A percentile compares a stretch with the other conserved stretches of the same genome.
Evolutionary conservation across 1,139 yeast genomes (phyloP).

Genomic region (Geotrichum macrosporum): DNA sequence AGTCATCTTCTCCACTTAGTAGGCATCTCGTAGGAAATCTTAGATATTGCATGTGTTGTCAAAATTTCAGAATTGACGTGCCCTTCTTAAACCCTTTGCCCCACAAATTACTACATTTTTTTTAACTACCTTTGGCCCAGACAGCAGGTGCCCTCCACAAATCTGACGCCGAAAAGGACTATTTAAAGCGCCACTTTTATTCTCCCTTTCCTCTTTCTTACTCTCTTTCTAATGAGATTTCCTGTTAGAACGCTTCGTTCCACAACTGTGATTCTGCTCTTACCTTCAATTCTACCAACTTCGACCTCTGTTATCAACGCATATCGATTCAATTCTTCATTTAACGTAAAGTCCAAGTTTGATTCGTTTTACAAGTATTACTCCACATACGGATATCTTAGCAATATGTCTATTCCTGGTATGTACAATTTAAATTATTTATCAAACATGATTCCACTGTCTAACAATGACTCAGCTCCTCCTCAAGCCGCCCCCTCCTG

Average conservation of each 20-base stretch:
- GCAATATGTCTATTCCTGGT: constrained; percentile 15
- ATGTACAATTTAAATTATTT: not conserved
- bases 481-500: constrained; percentile 56
- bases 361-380: constrained; percentile 9
- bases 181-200: constrained; percentile 2
- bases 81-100: constrained; percentile 2
- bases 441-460: not conserved
- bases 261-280: constrained; percentile 8
- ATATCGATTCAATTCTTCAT: constrained; percentile 1
- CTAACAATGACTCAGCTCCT: constrained; percentile 25
- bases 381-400: constrained; percentile 1
- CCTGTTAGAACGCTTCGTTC: constrained; percentile 6
- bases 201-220: not conserved
- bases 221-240: constrained; percentile 9
- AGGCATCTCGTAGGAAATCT: too few relatives aligned
- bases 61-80: too few relatives aligned
- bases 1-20: too few relatives aligned
- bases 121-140: not conserved
- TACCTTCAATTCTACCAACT: constrained; percentile 11
- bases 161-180: not conserved
- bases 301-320: not conserved
- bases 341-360: not conserved
- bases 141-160: not conserved
- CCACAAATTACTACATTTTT: not conserved
- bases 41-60: too few relatives aligned